These are phyloP conservation scores for Orbilia quercus DNA, from an alignment of 2,329 filamentous ascomycete genomes.

Conservation along the genomic window DNA sequence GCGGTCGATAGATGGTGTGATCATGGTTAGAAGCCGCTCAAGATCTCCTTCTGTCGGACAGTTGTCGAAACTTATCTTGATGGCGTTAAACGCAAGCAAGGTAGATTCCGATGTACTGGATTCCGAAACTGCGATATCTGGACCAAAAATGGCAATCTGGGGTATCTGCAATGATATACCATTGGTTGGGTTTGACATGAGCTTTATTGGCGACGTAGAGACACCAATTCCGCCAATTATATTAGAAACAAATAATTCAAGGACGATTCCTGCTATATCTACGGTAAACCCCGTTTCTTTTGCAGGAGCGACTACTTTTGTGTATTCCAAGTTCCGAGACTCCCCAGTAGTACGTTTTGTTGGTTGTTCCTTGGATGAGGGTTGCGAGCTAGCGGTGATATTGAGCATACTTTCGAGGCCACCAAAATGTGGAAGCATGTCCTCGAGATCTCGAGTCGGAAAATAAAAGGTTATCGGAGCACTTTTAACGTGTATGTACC, in stretches of 20 bases:
- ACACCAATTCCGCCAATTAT: constrained; percentile 80
- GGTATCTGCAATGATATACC: constrained; percentile 79
- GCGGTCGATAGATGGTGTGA: constrained; percentile 90
- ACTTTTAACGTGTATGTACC: constrained; percentile 75
- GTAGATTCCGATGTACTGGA: constrained; percentile 71
- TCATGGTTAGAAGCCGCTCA: constrained; percentile 81
- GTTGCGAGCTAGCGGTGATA: constrained; percentile 61
- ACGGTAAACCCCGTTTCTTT: constrained; percentile 71
- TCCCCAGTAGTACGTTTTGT: constrained; percentile 66
- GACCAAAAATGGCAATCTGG: constrained; percentile 79
- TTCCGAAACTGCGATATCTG: constrained; percentile 63
- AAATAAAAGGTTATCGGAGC: constrained; percentile 80
- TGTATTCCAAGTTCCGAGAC: constrained; percentile 62
- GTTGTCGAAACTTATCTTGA: constrained; percentile 77
- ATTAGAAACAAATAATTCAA: constrained; percentile 80
- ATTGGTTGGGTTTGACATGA: constrained; percentile 74
- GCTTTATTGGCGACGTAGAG: constrained; percentile 78
- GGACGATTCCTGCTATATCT: constrained; percentile 78
- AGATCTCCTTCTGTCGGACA: constrained; percentile 82
- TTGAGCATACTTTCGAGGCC: constrained; percentile 91
- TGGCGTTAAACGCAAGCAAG: constrained; percentile 72
- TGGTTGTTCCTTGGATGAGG: constrained; percentile 63
- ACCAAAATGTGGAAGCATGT: constrained; percentile 87
- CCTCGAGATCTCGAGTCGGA: constrained; percentile 83
- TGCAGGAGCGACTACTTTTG: constrained; percentile 64